Conservation (phyloP, 2,329 filamentous ascomycete species). For the Emergomyces africanus region DNA sequence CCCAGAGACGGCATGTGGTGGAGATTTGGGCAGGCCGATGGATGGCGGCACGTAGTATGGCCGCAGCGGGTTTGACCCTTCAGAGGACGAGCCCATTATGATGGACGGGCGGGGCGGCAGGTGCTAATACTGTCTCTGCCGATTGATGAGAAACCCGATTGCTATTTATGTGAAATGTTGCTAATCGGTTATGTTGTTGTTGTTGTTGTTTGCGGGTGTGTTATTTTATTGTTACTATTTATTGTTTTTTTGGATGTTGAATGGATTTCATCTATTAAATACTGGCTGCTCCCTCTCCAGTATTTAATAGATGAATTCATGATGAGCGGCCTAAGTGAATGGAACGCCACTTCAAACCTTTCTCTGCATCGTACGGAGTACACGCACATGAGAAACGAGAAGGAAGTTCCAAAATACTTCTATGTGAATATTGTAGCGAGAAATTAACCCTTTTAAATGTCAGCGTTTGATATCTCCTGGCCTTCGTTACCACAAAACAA, state of each 20-base stretch:
- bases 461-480: too few species aligned
- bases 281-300: too few species aligned
- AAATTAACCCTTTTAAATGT: too few species aligned
- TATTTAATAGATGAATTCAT: too few species aligned
- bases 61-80: constrained; percentile 45
- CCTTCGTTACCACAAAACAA: too few species aligned
- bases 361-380: too few species aligned
- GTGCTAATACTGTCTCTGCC: not conserved
- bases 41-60: constrained; percentile 54
- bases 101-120: not conserved
- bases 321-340: too few species aligned
- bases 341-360: too few species aligned
- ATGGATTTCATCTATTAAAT: too few species aligned
- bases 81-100: constrained; percentile 35
- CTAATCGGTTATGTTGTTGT: not conserved
- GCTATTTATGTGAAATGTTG: not conserved
- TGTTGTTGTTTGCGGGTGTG: not conserved
- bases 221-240: not conserved
- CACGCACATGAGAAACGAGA: too few species aligned
- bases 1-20: constrained; percentile 18
- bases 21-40: constrained; percentile 43
- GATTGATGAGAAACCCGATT: not conserved
- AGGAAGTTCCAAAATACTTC: too few species aligned
- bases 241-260: not conserved
- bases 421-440: too few species aligned